Evolutionary conservation across 2,329 filamentous ascomycete species (phyloP).

Genomic region (Colletotrichum liriopes): DNA sequence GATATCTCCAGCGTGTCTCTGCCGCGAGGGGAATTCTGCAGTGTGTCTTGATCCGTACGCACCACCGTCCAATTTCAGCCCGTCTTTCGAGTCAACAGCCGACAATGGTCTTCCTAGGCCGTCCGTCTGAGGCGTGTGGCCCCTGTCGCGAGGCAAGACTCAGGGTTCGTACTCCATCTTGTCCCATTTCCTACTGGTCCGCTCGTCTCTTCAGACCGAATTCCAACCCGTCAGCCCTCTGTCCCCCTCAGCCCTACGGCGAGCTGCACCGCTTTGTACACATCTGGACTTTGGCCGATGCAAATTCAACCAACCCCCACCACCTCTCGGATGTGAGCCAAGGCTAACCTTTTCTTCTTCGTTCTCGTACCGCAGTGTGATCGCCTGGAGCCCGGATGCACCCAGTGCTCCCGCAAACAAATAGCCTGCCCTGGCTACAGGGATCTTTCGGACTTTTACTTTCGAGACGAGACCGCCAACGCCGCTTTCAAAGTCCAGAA

Average conservation of each 20-base stretch:
- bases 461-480: conserved; percentile 48
- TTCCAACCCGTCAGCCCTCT: conserved; percentile 16
- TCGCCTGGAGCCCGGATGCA: conserved; percentile 46
- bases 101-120: conserved; percentile 51
- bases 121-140: conserved; percentile 49
- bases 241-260: conserved; percentile 11
- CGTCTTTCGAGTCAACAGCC: background rate
- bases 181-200: conserved; percentile 24
- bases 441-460: conserved; percentile 46
- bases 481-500: conserved; percentile 44
- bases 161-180: conserved; percentile 45
- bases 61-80: background rate
- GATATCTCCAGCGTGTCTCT: conserved; percentile 24
- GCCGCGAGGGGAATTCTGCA: conserved; percentile 6
- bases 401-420: conserved; percentile 49
- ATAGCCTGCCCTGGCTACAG: conserved; percentile 48
- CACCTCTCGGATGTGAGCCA: conserved; percentile 1
- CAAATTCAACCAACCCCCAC: conserved; percentile 1
- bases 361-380: conserved; percentile 45
- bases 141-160: conserved; percentile 48
- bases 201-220: conserved; percentile 22
- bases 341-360: conserved; percentile 24
- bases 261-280: too few species aligned
- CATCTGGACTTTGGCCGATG: background rate
- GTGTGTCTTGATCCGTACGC: conserved; percentile 17